A percentile compares a stretch with the other conserved stretches of the same genome.
Conservation (phyloP, 768 basidiomycete species). For the Rhodotorula toruloides region DNA sequence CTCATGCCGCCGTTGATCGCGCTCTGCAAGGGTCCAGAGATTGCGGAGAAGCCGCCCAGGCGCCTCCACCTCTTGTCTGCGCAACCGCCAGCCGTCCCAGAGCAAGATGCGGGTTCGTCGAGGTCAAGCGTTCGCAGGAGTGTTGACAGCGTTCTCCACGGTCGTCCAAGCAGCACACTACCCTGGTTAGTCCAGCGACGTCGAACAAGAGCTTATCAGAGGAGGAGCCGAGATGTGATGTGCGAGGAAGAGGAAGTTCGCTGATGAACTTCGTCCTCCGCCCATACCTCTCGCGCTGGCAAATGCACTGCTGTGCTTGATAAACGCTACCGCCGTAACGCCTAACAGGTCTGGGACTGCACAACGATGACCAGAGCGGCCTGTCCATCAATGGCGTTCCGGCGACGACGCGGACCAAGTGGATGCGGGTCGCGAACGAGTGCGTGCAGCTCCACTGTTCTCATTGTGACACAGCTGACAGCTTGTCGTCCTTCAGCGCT, state of each 20-base stretch:
- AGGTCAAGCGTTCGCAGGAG: too few species aligned
- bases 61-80: too few species aligned
- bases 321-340: too few species aligned
- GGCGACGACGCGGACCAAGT: neutral
- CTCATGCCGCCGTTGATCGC: too few species aligned
- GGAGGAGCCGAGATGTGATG: neutral
- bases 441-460: neutral
- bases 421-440: slow-evolving; percentile 22
- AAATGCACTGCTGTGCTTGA: too few species aligned
- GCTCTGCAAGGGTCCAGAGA: too few species aligned
- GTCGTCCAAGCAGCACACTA: neutral
- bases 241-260: neutral
- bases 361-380: slow-evolving; percentile 28
- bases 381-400: slow-evolving; percentile 29
- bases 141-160: neutral
- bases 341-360: slow-evolving; percentile 11
- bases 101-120: too few species aligned
- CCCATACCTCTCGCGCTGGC: too few species aligned
- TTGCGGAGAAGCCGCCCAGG: too few species aligned
- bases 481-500: neutral
- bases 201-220: neutral
- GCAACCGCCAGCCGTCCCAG: too few species aligned
- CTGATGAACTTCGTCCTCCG: too few species aligned
- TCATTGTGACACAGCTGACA: too few species aligned
- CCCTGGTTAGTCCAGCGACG: neutral